phyloP scores from a whole-genome alignment of 768 basidiomycete genomes.

The Xerocomus potaroensis region DNA sequence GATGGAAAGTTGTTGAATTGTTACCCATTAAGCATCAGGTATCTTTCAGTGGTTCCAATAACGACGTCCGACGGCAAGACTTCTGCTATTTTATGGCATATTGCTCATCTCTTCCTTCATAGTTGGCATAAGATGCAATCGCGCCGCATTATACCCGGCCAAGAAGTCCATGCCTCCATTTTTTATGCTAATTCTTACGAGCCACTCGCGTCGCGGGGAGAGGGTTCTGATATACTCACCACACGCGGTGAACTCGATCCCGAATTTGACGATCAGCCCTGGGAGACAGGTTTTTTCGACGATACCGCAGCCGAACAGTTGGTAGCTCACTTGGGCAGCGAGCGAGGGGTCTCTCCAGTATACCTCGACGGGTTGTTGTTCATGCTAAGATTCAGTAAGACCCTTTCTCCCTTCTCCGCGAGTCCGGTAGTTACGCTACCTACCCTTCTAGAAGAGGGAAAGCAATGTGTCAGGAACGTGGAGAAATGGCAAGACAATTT shows the following conservation, averaged over 20 bases:
- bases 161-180: slow-evolving; percentile 24
- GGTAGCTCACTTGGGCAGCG: slow-evolving; percentile 3
- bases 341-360: slow-evolving; percentile 10
- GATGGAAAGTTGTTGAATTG: slow-evolving; percentile 16
- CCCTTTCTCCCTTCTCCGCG: neutral
- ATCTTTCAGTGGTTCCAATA: slow-evolving; percentile 15
- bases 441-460: neutral
- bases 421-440: no score
- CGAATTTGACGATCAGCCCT: slow-evolving; percentile 5
- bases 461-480: neutral
- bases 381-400: slow-evolving; percentile 19
- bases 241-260: neutral
- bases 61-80: slow-evolving; percentile 16
- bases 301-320: slow-evolving; percentile 12
- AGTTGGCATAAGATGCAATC: slow-evolving; percentile 16
- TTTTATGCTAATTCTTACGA: slow-evolving; percentile 18
- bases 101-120: neutral
- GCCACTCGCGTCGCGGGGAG: slow-evolving; percentile 15
- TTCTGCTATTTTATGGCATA: neutral
- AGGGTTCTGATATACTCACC: slow-evolving; percentile 20
- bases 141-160: slow-evolving; percentile 25
- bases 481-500: neutral
- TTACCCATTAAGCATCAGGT: slow-evolving; percentile 26
- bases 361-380: slow-evolving; percentile 17
- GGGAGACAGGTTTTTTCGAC: slow-evolving; percentile 21